A percentile compares a stretch with the other conserved stretches of the same genome.
These are phyloP conservation scores for Phytopythium montanum DNA, from an alignment of 352 stramenopile genomes.

Conservation along the genomic window DNA sequence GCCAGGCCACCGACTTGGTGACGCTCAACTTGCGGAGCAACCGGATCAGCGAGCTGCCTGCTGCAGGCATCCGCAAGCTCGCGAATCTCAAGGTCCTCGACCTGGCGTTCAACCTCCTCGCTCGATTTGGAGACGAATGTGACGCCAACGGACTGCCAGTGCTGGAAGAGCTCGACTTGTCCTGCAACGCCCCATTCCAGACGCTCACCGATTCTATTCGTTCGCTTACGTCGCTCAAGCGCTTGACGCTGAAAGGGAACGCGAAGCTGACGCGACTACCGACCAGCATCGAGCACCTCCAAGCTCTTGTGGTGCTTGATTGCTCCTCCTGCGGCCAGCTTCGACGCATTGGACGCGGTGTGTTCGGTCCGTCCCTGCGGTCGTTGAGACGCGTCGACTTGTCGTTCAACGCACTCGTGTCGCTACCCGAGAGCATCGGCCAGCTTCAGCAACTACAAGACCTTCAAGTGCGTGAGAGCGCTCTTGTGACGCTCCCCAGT, in stretches of 20 bases:
- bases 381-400: conserved; percentile 35
- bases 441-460: conserved; percentile 35
- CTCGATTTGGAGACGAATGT: conserved; percentile 43
- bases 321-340: conserved; percentile 36
- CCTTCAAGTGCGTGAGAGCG: conserved; percentile 40
- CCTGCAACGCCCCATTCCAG: conserved; percentile 35
- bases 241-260: conserved; percentile 39
- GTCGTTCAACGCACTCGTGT: conserved; percentile 39
- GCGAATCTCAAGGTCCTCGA: conserved; percentile 44
- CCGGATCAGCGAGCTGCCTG: conserved; percentile 28
- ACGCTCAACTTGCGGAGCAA: conserved; percentile 51
- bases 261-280: conserved; percentile 33
- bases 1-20: conserved; percentile 44
- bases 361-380: conserved; percentile 31
- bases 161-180: conserved; percentile 54
- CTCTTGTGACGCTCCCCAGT: conserved; percentile 22
- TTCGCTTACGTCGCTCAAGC: conserved; percentile 28
- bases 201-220: conserved; percentile 33
- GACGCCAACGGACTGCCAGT: conserved; percentile 16
- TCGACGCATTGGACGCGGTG: conserved; percentile 44
- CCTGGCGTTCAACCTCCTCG: conserved; percentile 41
- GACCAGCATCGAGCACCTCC: conserved; percentile 36
- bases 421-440: conserved; percentile 35
- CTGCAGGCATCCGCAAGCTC: conserved; percentile 14
- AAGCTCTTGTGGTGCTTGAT: conserved; percentile 31